A percentile compares a stretch with the other conserved stretches of the same genome.
Conservation (phyloP, 176 grass and related monocot genomes). For the Avena atlantica region DNA sequence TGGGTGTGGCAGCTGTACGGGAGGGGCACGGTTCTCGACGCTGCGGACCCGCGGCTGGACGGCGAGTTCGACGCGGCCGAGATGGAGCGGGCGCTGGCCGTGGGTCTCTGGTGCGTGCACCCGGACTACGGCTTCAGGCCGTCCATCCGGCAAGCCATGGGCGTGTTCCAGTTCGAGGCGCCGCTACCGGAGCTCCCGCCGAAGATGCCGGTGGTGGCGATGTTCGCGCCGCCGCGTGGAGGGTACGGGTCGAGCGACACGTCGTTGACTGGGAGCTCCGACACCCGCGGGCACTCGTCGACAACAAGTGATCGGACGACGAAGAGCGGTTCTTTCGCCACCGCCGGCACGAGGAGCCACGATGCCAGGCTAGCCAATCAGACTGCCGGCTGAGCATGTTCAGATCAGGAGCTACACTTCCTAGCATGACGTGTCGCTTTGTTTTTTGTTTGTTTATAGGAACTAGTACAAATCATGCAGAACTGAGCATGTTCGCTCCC, state of each 20-base stretch:
- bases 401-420: not conserved
- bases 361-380: not conserved
- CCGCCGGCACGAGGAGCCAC: not conserved
- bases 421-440: not conserved
- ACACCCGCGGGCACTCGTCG: not conserved
- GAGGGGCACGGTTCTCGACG: not conserved
- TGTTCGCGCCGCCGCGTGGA: not conserved
- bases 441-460: not conserved
- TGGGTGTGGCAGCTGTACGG: not conserved
- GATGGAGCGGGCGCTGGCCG: not conserved
- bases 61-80: not conserved
- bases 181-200: not conserved
- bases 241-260: not conserved
- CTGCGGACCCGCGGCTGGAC: not conserved
- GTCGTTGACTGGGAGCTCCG: not conserved
- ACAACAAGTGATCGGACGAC: not conserved
- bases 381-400: not conserved
- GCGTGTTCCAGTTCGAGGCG: not conserved
- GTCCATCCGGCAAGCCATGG: not conserved
- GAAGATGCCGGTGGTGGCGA: not conserved
- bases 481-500: not conserved
- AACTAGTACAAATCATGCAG: not conserved
- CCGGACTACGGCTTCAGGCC: not conserved
- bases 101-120: conserved; percentile 6
- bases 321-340: not conserved